Base-by-base conservation (phyloP, 2,329 filamentous ascomycete genomes). In the Aspergillus awamori region DNA sequence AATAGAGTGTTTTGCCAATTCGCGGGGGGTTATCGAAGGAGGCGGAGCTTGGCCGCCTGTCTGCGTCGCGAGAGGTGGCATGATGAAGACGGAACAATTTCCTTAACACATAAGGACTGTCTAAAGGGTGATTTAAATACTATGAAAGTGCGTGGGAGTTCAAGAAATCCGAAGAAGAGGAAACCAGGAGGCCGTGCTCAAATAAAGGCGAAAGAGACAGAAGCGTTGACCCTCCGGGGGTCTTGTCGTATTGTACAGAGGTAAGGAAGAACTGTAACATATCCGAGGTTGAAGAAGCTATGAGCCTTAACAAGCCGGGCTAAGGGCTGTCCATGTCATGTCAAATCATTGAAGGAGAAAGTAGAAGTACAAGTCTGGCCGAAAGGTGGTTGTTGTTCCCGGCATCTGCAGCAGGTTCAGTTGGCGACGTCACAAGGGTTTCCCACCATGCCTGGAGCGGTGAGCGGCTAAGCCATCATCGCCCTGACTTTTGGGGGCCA, bases 181-280 rank as follows among this genome's bases (percentile, higher is more conserved):
- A 26, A 8, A 11, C 38, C 55, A 59, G 58, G 63, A 66, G 57
- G 58, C 62, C 62, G 59, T 67, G 63, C 65, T 64, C 65, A 66
- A 61, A 67, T 51, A 55, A 55, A 54, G 61, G 67, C 63, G 60
- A 63, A 69, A 57, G 60, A 56, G 39, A 56, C 53, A 17, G 45
- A 61, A 69, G 47, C 36, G 63, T 65, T 64, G 65, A 68, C 67
- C 68, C 68, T 70, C 68, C 66, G 65, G 67, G 65, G 61, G 67
- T 69, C 67, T 63, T 70, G 61, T 64, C 53, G 62, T 65, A 66
- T 63, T 58, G 61, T 65, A 61, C 56, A 62, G 66, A 60, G 69
- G 59, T 55, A 58, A 62, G 57, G 62, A 68, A 63, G 57, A 63
- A 67, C 60, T 56, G 60, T 67, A 61, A 68, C 72, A 74, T 74